Evolutionary conservation across 371 early-diverging fungal species (phyloP).

Genomic region (Nosema muscidifuracis): DNA sequence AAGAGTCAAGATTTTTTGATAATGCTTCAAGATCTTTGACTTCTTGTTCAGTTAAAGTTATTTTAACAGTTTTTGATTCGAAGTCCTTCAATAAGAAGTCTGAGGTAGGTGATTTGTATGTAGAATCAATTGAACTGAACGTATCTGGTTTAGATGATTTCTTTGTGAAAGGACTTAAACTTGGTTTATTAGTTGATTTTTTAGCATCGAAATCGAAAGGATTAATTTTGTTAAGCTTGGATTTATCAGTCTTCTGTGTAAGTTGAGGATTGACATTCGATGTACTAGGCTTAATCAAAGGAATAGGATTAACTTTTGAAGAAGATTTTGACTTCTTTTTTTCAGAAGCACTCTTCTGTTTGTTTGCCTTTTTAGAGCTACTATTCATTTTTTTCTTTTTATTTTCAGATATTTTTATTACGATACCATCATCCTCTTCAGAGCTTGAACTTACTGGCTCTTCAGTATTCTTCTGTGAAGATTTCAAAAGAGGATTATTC

Average conservation of each 20-base stretch:
- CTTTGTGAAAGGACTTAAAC: background rate
- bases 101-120: background rate
- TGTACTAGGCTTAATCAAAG: no score
- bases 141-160: background rate
- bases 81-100: background rate
- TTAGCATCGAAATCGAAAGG: background rate
- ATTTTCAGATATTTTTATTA: slow-evolving; percentile 4
- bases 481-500: no score
- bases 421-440: background rate
- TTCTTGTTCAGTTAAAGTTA: background rate
- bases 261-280: background rate
- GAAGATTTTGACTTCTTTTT: background rate
- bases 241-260: background rate
- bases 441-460: background rate
- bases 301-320: no score
- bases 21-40: background rate
- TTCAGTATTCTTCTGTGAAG: background rate
- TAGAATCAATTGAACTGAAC: background rate
- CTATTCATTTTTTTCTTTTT: background rate
- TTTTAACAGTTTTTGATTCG: background rate
- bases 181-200: background rate
- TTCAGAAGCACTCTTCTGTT: no score
- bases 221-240: background rate
- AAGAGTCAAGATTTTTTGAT: background rate
- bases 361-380: background rate